Percentiles rank a stretch among this genome's conserved stretches.
These are phyloP conservation scores for Eucalyptus sp. DNA, from an alignment of 345 rosid genomes.

Conservation along the genomic window DNA sequence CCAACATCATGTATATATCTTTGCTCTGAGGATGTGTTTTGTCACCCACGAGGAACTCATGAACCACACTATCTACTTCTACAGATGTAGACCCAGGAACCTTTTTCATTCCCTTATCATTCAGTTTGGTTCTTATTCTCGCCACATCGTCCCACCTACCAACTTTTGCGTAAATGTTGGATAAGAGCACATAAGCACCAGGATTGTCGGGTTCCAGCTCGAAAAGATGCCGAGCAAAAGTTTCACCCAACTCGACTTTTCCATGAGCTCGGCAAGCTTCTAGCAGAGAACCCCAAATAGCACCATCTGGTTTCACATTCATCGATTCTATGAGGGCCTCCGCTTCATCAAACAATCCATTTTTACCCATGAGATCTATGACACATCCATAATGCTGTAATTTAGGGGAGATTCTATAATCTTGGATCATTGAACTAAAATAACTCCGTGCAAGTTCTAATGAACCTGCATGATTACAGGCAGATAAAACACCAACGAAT, in stretches of 20 bases:
- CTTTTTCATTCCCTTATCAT: slow-evolving; percentile 55
- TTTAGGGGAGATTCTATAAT: slow-evolving; percentile 41
- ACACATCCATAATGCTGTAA: slow-evolving; percentile 69
- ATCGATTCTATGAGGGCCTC: slow-evolving; percentile 31
- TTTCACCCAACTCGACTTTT: slow-evolving; percentile 41
- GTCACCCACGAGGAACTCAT: slow-evolving; percentile 73
- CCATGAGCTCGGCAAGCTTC: slow-evolving; percentile 54
- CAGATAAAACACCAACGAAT: slow-evolving; percentile 57
- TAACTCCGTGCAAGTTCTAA: slow-evolving; percentile 40
- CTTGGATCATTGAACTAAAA: slow-evolving; percentile 39
- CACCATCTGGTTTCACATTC: slow-evolving; percentile 58
- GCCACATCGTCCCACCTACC: slow-evolving; percentile 72
- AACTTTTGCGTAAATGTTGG: slow-evolving; percentile 70
- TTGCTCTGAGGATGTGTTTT: slow-evolving; percentile 43
- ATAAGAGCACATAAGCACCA: slow-evolving; percentile 56
- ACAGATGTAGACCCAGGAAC: slow-evolving; percentile 73
- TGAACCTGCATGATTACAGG: slow-evolving; percentile 64
- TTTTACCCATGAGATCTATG: slow-evolving; percentile 64
- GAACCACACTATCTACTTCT: slow-evolving; percentile 54
- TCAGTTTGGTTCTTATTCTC: slow-evolving; percentile 33
- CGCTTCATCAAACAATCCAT: slow-evolving; percentile 54
- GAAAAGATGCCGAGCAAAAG: slow-evolving; percentile 32
- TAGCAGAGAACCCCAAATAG: slow-evolving; percentile 71
- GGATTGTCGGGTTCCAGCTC: slow-evolving; percentile 46
- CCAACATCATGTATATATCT: slow-evolving; percentile 53